Percentiles rank a stretch among this genome's conserved stretches.
Conservation (phyloP, 805 yeast genomes). For the Metschnikowia lochheadii region DNA sequence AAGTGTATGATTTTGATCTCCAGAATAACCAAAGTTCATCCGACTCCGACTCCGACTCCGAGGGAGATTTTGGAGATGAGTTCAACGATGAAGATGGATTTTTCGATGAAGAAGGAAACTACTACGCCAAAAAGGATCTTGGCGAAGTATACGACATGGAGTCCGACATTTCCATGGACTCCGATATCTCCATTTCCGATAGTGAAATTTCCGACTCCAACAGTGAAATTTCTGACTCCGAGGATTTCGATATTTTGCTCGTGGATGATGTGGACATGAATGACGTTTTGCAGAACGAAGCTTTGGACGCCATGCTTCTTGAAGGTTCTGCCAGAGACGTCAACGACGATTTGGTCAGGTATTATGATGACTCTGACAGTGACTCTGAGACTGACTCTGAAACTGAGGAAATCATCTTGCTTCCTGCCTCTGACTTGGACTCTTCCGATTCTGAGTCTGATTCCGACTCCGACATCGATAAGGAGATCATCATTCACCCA, state of each 20-base stretch:
- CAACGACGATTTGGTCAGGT: constrained; percentile 24
- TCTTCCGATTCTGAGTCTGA: constrained; percentile 20
- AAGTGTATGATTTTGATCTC: constrained; percentile 31
- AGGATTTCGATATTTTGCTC: constrained; percentile 16
- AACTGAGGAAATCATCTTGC: constrained; percentile 7
- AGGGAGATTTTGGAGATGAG: not conserved
- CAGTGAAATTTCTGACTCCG: constrained; percentile 19
- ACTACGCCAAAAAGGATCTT: not conserved
- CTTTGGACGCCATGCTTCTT: constrained; percentile 27
- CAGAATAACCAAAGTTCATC: constrained; percentile 10
- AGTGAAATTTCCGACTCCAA: not conserved
- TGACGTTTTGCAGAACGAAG: constrained; percentile 36
- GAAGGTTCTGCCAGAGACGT: constrained; percentile 23
- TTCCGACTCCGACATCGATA: constrained; percentile 24
- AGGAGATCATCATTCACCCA: constrained; percentile 8
- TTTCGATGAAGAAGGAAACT: not conserved
- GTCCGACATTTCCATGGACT: constrained; percentile 5
- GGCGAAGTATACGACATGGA: constrained; percentile 15
- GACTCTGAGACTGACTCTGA: constrained; percentile 15
- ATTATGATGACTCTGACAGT: constrained; percentile 18
- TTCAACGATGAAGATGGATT: constrained; percentile 1
- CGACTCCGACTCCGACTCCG: too few species aligned
- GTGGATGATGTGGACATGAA: constrained; percentile 33
- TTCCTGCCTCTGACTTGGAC: constrained; percentile 14
- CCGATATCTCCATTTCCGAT: too few species aligned